These are phyloP conservation scores for Solanum pennellii DNA, from an alignment of 257 asterid genomes.

Conservation along the genomic window DNA sequence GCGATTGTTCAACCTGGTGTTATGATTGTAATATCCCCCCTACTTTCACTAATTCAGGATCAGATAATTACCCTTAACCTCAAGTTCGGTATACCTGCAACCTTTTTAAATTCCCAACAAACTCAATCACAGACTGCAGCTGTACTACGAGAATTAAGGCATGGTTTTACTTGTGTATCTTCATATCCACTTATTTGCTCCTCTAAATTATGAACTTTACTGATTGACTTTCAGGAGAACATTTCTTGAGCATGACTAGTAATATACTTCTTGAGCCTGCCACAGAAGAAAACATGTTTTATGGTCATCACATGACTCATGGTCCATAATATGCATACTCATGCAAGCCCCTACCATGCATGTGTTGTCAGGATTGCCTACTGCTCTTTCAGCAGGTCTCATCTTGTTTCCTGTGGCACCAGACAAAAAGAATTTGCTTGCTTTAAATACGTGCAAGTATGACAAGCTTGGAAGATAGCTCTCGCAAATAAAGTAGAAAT, in stretches of 20 bases:
- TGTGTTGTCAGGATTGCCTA: not conserved
- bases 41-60: slow-evolving; percentile 97
- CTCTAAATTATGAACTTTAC: not conserved
- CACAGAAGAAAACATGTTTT: not conserved
- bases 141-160: slow-evolving; percentile 80
- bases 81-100: slow-evolving; percentile 87
- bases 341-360: not conserved
- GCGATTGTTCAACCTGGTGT: slow-evolving; percentile 79
- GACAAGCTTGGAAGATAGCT: not conserved
- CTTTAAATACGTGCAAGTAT: not conserved
- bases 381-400: not conserved
- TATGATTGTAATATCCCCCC: slow-evolving; percentile 88
- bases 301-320: not conserved
- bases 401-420: not conserved
- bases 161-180: slow-evolving; percentile 14
- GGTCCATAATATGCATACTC: not conserved
- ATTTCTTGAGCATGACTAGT: not conserved
- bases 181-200: not conserved
- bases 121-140: slow-evolving; percentile 69
- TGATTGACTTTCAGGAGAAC: not conserved
- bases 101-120: slow-evolving; percentile 96
- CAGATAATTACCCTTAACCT: slow-evolving; percentile 86
- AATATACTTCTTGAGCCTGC: not conserved
- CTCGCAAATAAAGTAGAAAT: not conserved
- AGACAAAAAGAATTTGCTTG: not conserved